Conservation (phyloP, 768 basidiomycete genomes). For the Leucosporidium yakuticum region DNA sequence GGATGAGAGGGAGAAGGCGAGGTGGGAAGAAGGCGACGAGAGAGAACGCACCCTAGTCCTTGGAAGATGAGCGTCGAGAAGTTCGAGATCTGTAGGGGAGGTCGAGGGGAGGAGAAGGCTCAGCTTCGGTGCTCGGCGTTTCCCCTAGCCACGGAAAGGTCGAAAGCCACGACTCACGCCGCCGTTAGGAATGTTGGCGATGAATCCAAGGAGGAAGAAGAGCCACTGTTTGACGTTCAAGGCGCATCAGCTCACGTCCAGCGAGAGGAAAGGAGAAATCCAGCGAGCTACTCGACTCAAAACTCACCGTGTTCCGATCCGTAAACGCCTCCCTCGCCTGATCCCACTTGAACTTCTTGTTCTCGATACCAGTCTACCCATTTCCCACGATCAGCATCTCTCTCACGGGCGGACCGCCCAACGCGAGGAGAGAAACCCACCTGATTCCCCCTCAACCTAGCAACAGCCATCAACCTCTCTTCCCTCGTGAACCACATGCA, state of each 20-base stretch:
- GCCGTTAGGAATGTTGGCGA: slow-evolving; percentile 10
- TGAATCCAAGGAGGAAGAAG: slow-evolving; percentile 12
- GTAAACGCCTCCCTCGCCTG: slow-evolving; percentile 7
- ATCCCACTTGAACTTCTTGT: slow-evolving; percentile 7
- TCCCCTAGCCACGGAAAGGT: no score
- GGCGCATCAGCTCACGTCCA: not conserved
- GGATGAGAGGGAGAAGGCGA: no score
- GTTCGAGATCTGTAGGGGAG: slow-evolving; percentile 37
- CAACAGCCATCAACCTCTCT: slow-evolving; percentile 43
- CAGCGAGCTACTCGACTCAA: not conserved
- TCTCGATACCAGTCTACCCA: slow-evolving; percentile 16
- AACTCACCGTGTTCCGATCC: not conserved
- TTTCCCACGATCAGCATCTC: no score
- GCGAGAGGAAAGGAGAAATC: not conserved
- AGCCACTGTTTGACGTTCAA: not conserved
- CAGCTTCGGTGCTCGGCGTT: no score
- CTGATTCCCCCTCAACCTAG: slow-evolving; percentile 42
- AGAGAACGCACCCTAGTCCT: slow-evolving; percentile 26
- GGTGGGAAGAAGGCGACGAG: no score
- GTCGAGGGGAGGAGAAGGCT: not conserved
- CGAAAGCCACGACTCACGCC: no score
- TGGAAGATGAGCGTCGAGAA: slow-evolving; percentile 31
- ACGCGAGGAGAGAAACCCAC: not conserved
- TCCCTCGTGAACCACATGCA: slow-evolving; percentile 42
- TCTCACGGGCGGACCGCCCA: no score